Evolutionary conservation across 192 early-diverging fungal species (phyloP), one percentile per base, ranked within the genome.

Genomic region (Coemansia sp.): DNA sequence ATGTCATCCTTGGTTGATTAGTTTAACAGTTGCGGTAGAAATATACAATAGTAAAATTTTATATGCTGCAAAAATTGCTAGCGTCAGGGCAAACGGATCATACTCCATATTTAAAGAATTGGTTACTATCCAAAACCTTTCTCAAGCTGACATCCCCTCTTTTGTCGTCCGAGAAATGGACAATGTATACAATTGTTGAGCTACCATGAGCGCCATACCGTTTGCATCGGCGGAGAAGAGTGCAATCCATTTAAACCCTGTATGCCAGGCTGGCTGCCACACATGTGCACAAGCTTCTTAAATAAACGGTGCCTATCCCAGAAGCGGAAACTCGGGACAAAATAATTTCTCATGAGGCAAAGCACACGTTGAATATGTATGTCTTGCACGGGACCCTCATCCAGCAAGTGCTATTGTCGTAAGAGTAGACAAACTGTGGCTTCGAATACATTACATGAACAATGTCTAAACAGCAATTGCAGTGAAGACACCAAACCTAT

Each of bases 141-240:
- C 41, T 43, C 16, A 12, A 43, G 16, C 13, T 43, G 39, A 11
- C 2, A 12, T 43, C 11, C 1, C 41, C 11, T 9, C 41, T 43
- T 16, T 4, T 16, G 41, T 43, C 41, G 11, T 43, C 41, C 41
- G 41, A 43, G 41, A 43, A 43, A 12, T 43, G 13, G 13, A 43
- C 41, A 43, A 43, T 43, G 13, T 43, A 43, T 4, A 16, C 11
- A 1, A 22, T 54, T 29, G 53, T 29, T 54, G 6, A 54, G 53
- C 24, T 32, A 26, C 18, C 16, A 54, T 54, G 4, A 16, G 29
- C 53, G 53, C 53, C 53, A 54, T 54, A 54, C 53, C 12, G 53
- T 5, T 5, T 22, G 53, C 53, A 54, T 24, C 8, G 4, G 29
- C 29, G 53, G 53, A 29, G 26, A 54, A 54, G 53, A 54, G 53